Conservation (phyloP, 2,329 filamentous ascomycete genomes). For the Colletotrichum coccodes region DNA sequence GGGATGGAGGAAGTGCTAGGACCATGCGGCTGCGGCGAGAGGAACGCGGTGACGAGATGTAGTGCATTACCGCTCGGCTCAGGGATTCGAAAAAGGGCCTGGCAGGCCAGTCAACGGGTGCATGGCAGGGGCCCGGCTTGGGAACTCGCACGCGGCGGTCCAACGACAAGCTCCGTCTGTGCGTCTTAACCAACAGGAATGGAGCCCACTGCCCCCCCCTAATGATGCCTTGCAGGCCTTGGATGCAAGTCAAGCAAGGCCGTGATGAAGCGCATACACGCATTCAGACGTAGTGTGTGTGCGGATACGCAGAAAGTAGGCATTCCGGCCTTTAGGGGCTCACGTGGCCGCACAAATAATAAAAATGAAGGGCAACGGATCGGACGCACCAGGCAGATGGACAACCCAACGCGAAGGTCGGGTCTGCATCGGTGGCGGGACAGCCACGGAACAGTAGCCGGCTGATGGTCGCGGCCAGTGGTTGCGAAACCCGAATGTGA, state of each 20-base stretch:
- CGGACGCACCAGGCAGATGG: conserved; percentile 27
- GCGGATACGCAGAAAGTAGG: background rate
- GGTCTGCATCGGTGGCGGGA: conserved; percentile 3
- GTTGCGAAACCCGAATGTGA: conserved; percentile 6
- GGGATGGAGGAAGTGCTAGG: conserved; percentile 13
- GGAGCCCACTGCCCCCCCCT: conserved; percentile 8
- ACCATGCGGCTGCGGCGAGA: conserved; percentile 25
- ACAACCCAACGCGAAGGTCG: conserved; percentile 23
- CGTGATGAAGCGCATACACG: conserved; percentile 10
- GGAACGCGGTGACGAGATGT: conserved; percentile 28
- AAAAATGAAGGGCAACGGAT: conserved; percentile 17
- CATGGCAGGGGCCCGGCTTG: conserved; percentile 15
- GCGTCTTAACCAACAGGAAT: conserved; percentile 32
- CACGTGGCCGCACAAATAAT: conserved; percentile 15
- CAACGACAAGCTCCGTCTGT: conserved; percentile 31
- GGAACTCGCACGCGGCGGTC: conserved; percentile 26
- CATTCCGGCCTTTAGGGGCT: conserved; percentile 7
- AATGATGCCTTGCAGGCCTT: conserved; percentile 25
- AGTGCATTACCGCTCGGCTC: conserved; percentile 29
- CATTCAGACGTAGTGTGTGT: background rate
- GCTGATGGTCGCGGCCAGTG: conserved; percentile 13
- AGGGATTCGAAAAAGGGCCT: conserved; percentile 24
- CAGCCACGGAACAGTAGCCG: conserved; percentile 22
- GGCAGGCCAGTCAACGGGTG: conserved; percentile 14
- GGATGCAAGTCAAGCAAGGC: conserved; percentile 30